These are phyloP conservation scores for Gossypium australe DNA, from an alignment of 345 rosid genomes.

Conservation along the genomic window DNA sequence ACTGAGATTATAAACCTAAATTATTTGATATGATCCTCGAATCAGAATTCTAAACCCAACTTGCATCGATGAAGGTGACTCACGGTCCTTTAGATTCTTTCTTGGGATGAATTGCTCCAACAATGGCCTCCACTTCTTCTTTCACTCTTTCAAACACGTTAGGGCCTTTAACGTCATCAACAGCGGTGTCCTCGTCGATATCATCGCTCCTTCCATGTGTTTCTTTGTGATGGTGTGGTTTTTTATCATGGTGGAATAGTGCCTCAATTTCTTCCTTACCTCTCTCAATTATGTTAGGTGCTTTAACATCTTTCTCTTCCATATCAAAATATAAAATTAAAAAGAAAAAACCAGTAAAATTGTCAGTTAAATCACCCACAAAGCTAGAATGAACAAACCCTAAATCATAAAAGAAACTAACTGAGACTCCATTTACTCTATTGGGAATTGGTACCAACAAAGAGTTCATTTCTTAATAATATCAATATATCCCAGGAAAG, in stretches of 20 bases:
- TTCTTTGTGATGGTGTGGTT: slow-evolving; percentile 34
- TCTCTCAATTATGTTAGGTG: slow-evolving; percentile 36
- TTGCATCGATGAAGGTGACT: slow-evolving; percentile 12
- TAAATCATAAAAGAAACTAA: background rate
- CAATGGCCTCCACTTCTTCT: slow-evolving; percentile 51
- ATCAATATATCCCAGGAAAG: background rate
- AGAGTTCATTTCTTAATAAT: background rate
- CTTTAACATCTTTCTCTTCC: slow-evolving; percentile 28
- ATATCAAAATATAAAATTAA: background rate
- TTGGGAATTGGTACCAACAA: background rate
- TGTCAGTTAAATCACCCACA: background rate
- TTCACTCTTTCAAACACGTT: slow-evolving; percentile 40
- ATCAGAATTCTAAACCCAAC: slow-evolving; percentile 6
- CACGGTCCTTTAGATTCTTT: slow-evolving; percentile 23
- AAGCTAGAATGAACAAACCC: slow-evolving; percentile 2
- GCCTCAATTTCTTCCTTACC: slow-evolving; percentile 48
- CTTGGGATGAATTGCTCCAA: slow-evolving; percentile 34
- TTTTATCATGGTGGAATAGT: slow-evolving; percentile 24
- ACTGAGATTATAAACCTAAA: background rate
- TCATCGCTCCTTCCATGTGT: slow-evolving; percentile 42
- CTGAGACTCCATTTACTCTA: background rate
- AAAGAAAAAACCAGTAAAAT: background rate
- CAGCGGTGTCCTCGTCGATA: slow-evolving; percentile 34
- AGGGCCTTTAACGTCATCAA: slow-evolving; percentile 39
- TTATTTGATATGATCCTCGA: background rate